Evolutionary conservation across 73 alveolate species (phyloP).

Genomic region (Paraurostyla sp.): DNA sequence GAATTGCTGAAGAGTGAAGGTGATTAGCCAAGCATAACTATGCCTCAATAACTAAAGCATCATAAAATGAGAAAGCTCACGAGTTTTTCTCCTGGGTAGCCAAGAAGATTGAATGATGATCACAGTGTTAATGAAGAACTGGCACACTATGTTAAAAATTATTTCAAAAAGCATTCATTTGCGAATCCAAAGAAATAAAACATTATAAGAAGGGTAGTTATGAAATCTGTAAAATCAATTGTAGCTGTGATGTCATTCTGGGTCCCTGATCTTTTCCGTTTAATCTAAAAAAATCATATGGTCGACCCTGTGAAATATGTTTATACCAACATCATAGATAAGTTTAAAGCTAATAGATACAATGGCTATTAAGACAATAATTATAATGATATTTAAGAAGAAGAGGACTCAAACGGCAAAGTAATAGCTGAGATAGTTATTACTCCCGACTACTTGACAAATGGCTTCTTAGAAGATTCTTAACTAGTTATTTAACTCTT

Average conservation of each 20-base stretch:
- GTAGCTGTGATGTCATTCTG: slow-evolving; percentile 43
- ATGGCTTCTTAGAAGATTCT: slow-evolving; percentile 59
- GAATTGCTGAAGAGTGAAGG: neutral
- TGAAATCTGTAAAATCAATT: slow-evolving; percentile 9
- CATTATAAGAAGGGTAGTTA: neutral
- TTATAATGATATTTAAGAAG: neutral
- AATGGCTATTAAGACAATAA: neutral
- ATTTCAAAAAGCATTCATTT: slow-evolving; percentile 28
- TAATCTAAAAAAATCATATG: neutral
- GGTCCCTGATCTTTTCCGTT: slow-evolving; percentile 20
- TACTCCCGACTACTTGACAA: slow-evolving; percentile 28
- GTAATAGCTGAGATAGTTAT: slow-evolving; percentile 55
- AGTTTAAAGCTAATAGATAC: neutral
- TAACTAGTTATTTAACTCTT: slow-evolving; percentile 45
- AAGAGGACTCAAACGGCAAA: neutral
- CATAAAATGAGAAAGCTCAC: too few species aligned
- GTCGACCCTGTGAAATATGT: slow-evolving; percentile 36
- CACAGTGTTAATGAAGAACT: neutral
- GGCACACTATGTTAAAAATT: slow-evolving; percentile 9
- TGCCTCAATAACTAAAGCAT: too few species aligned
- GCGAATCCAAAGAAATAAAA: too few species aligned
- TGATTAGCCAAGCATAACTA: too few species aligned
- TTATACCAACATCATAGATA: slow-evolving; percentile 18
- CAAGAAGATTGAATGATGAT: neutral
- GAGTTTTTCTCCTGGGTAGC: neutral